phyloP scores from a whole-genome alignment of 257 asterid genomes.

The Vinca minor region DNA sequence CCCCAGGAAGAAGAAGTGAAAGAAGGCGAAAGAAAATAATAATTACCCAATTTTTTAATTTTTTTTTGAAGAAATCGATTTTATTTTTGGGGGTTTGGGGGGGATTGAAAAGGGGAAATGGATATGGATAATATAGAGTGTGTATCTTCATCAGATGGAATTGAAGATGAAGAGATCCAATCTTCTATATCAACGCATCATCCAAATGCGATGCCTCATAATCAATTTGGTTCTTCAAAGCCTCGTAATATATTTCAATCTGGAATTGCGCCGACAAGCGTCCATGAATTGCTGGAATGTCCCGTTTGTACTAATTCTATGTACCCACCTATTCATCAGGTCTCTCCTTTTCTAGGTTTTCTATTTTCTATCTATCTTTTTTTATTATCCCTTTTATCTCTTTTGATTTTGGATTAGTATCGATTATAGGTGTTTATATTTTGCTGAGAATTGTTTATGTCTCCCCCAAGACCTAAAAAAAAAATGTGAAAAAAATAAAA shows the following conservation, averaged over 20 bases:
- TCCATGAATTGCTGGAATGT: conserved; percentile 85
- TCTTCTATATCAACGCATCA: conserved; percentile 25
- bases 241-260: conserved; percentile 33
- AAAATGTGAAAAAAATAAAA: not conserved
- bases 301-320: conserved; percentile 88
- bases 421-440: not conserved
- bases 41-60: not conserved
- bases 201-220: conserved; percentile 22
- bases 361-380: not conserved
- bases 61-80: not conserved
- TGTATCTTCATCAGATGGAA: conserved; percentile 54
- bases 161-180: conserved; percentile 73
- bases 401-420: not conserved
- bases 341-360: conserved; percentile 6
- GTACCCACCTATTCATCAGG: conserved; percentile 96
- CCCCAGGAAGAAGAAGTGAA: conserved; percentile 23
- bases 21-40: conserved; percentile 27
- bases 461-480: not conserved
- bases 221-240: conserved; percentile 39
- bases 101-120: conserved; percentile 15
- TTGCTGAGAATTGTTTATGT: not conserved
- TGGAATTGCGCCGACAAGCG: conserved; percentile 56
- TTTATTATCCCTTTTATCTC: not conserved
- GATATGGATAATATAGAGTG: conserved; percentile 73
- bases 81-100: not conserved